Evolutionary conservation across 1,284 basidiomycete species (phyloP).

Genomic region (Pisolithus thermaeus): DNA sequence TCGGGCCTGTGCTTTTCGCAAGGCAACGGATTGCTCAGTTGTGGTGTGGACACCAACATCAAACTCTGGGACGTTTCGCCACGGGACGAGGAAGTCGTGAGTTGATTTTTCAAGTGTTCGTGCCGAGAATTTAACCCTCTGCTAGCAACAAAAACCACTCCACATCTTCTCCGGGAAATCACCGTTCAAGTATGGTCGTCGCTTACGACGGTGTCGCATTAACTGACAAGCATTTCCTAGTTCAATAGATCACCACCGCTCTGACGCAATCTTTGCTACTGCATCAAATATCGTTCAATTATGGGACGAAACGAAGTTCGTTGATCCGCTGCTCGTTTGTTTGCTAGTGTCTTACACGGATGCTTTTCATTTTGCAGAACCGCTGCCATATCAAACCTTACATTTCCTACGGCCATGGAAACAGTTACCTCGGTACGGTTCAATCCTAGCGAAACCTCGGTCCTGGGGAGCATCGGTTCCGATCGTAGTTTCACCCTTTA

Average conservation of each 20-base stretch:
- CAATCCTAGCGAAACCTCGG: slow-evolving; percentile 90
- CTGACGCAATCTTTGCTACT: slow-evolving; percentile 86
- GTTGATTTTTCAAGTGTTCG: slow-evolving; percentile 11
- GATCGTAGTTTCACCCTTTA: slow-evolving; percentile 96
- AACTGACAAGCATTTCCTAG: slow-evolving; percentile 35
- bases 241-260: slow-evolving; percentile 90
- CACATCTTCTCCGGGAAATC: slow-evolving; percentile 78
- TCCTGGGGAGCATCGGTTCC: slow-evolving; percentile 89
- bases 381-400: slow-evolving; percentile 74
- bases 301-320: slow-evolving; percentile 93
- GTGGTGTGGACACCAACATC: slow-evolving; percentile 87
- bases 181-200: slow-evolving; percentile 64
- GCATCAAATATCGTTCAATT: slow-evolving; percentile 92
- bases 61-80: slow-evolving; percentile 79
- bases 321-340: not conserved
- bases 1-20: slow-evolving; percentile 77
- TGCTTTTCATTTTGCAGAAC: slow-evolving; percentile 36
- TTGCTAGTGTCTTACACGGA: slow-evolving; percentile 7
- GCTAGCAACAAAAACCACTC: slow-evolving; percentile 50
- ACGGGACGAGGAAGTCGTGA: slow-evolving; percentile 15
- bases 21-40: slow-evolving; percentile 74
- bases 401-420: slow-evolving; percentile 80
- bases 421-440: slow-evolving; percentile 86
- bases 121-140: slow-evolving; percentile 1
- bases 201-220: not conserved